Evolutionary conservation across 345 rosid species (phyloP).

Genomic region (Hibiscus tridactylites): DNA sequence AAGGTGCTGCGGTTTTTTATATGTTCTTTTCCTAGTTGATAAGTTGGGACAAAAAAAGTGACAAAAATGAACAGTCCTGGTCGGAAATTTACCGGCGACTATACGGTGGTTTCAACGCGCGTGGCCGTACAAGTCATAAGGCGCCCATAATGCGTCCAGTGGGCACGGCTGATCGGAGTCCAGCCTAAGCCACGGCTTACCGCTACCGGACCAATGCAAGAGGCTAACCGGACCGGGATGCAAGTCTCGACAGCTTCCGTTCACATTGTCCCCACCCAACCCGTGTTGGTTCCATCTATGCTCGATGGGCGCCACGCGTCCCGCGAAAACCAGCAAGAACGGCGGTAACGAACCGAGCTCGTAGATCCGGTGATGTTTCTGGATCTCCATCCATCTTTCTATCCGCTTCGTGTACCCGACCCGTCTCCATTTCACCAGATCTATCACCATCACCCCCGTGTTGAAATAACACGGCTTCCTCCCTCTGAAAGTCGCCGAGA

Average conservation of each 20-base stretch:
- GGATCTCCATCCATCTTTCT: slow-evolving; percentile 97
- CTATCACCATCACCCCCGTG: slow-evolving; percentile 94
- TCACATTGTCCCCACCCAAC: slow-evolving; percentile 84
- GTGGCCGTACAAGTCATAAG: slow-evolving; percentile 65
- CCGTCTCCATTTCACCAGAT: slow-evolving; percentile 75
- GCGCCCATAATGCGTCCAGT: slow-evolving; percentile 80
- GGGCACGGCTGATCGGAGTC: slow-evolving; percentile 77
- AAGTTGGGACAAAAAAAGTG: no score
- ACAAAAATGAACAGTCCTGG: neutral
- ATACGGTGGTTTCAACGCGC: slow-evolving; percentile 22
- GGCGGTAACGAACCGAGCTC: slow-evolving; percentile 95
- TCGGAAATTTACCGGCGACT: slow-evolving; percentile 23
- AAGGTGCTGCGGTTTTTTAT: no score
- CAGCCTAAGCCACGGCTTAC: slow-evolving; percentile 95
- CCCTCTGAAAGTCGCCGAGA: slow-evolving; percentile 43
- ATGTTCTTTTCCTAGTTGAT: no score
- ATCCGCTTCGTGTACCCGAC: slow-evolving; percentile 66
- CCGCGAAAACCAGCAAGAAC: slow-evolving; percentile 72
- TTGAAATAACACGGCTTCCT: slow-evolving; percentile 77
- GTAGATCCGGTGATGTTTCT: slow-evolving; percentile 73
- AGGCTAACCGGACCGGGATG: slow-evolving; percentile 94
- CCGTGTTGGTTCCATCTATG: slow-evolving; percentile 99
- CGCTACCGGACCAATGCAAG: slow-evolving; percentile 97
- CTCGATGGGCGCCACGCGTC: slow-evolving; percentile 85
- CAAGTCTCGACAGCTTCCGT: slow-evolving; percentile 85